phyloP scores from a whole-genome alignment of 345 rosid genomes.

The Eucalyptus erythrocorys region DNA sequence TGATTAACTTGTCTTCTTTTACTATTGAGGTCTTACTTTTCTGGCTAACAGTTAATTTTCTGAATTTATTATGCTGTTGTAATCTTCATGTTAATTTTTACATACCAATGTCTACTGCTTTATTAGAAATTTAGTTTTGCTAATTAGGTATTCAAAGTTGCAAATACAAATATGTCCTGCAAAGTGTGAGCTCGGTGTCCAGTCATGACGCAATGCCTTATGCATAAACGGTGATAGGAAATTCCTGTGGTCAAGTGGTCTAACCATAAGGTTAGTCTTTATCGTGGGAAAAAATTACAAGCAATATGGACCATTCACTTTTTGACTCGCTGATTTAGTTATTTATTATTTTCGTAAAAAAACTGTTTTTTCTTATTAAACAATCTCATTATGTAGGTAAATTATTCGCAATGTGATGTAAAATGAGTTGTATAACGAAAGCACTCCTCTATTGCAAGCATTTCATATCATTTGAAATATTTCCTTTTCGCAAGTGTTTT shows the following conservation, averaged over 20 bases:
- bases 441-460: too few species aligned
- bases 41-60: not conserved
- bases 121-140: not conserved
- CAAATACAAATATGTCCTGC: not conserved
- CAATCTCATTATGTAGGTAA: not conserved
- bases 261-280: not conserved
- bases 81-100: not conserved
- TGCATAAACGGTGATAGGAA: not conserved
- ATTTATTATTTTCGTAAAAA: not conserved
- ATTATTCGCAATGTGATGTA: not conserved
- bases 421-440: too few species aligned
- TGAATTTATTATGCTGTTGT: not conserved
- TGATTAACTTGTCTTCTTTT: not conserved
- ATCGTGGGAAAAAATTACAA: not conserved
- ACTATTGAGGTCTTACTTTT: not conserved
- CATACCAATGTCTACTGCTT: not conserved
- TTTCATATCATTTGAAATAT: too few species aligned
- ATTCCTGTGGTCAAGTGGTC: accelerated
- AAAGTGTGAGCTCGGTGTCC: not conserved
- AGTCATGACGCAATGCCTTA: not conserved
- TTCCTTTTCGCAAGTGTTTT: too few species aligned
- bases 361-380: too few species aligned
- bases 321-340: not conserved
- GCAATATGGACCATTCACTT: not conserved
- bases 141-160: not conserved